phyloP scores from a whole-genome alignment of 2,329 filamentous ascomycete genomes.

The Rutstroemia sp. region DNA sequence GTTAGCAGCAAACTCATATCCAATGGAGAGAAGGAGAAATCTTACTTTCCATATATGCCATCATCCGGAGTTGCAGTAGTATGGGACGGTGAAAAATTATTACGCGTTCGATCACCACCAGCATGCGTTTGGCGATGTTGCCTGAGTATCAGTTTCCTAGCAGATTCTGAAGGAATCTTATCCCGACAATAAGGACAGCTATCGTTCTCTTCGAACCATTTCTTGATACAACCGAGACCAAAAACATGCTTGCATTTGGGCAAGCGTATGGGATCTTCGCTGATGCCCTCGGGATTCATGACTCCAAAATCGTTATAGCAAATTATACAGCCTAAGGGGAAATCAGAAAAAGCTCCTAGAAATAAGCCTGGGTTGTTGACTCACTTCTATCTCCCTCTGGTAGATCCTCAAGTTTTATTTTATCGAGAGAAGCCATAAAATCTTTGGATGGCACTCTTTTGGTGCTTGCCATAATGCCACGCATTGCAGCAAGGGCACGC shows the following conservation, averaged over 20 bases:
- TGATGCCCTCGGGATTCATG: slow-evolving; percentile 48
- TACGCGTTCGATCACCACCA: not conserved
- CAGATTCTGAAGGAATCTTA: slow-evolving; percentile 46
- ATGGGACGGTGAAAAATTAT: not conserved
- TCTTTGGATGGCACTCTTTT: slow-evolving; percentile 26
- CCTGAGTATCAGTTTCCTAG: slow-evolving; percentile 6
- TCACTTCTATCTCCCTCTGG: slow-evolving; percentile 24
- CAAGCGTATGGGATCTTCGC: slow-evolving; percentile 48
- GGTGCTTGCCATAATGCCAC: slow-evolving; percentile 15
- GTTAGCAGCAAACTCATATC: not conserved
- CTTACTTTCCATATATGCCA: not conserved
- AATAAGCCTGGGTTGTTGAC: slow-evolving; percentile 6
- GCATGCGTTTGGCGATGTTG: not conserved
- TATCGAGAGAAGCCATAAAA: slow-evolving; percentile 25
- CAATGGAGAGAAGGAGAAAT: no score
- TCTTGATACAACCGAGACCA: slow-evolving; percentile 56
- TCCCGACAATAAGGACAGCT: slow-evolving; percentile 59
- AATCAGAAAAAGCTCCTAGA: slow-evolving; percentile 11
- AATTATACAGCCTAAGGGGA: slow-evolving; percentile 47
- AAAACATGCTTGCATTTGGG: slow-evolving; percentile 59
- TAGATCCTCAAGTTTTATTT: slow-evolving; percentile 23
- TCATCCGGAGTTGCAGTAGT: not conserved
- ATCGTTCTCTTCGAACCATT: slow-evolving; percentile 56
- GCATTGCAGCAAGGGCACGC: slow-evolving; percentile 12
- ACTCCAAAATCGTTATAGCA: slow-evolving; percentile 58